Evolutionary conservation across 805 yeast genomes (phyloP).

Genomic region (Candida nitratophila): DNA sequence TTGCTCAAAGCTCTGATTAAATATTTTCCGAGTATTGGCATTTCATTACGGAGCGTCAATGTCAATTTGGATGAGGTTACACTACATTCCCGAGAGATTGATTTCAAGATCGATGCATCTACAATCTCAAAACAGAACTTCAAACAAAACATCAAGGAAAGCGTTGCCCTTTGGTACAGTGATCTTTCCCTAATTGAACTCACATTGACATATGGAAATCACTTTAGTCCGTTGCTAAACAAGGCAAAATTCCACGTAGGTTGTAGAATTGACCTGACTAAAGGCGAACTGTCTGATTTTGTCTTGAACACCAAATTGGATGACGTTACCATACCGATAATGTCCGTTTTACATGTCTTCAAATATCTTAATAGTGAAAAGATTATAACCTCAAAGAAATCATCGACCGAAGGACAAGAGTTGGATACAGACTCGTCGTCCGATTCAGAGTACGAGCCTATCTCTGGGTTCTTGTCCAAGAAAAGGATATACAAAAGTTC

Average conservation of each 20-base stretch:
- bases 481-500: neutral
- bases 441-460: too few species aligned
- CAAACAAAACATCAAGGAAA: neutral
- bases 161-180: constrained; percentile 3
- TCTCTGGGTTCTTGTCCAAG: too few species aligned
- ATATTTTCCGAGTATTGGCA: constrained; percentile 15
- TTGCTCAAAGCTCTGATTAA: constrained; percentile 9
- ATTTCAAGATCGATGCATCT: constrained; percentile 3
- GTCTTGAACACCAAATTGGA: constrained; percentile 6
- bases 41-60: constrained; percentile 10
- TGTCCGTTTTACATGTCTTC: constrained; percentile 5
- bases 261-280: constrained; percentile 10
- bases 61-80: neutral
- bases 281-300: constrained; percentile 12
- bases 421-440: too few species aligned
- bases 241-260: constrained; percentile 2
- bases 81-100: neutral
- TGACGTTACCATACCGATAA: constrained; percentile 11
- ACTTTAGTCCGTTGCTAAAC: neutral
- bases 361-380: neutral
- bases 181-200: constrained; percentile 3
- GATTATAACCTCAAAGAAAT: too few species aligned
- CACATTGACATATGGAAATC: neutral
- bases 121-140: constrained; percentile 2
- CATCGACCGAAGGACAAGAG: neutral